Conservation (phyloP, 2,329 filamentous ascomycete species). For the Trichoderma koningii region DNA sequence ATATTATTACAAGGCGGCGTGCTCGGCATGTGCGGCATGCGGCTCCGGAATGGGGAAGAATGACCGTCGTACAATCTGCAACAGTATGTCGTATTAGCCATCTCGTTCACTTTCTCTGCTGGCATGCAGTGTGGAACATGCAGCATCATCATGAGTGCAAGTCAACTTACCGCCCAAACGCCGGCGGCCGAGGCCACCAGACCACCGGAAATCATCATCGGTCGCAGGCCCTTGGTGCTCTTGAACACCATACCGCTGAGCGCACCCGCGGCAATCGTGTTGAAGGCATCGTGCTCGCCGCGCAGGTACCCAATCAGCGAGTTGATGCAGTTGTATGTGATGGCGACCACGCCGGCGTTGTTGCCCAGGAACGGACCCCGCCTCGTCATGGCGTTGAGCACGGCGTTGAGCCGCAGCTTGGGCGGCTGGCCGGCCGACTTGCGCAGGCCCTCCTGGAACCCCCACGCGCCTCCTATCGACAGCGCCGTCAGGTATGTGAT, state of each 20-base stretch:
- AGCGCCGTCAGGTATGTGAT: constrained; percentile 90
- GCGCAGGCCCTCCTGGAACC: constrained; percentile 83
- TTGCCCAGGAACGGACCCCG: constrained; percentile 95
- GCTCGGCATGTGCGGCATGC: constrained; percentile 28
- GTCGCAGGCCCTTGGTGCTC: constrained; percentile 84
- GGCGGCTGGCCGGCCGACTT: constrained; percentile 77
- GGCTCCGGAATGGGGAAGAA: constrained; percentile 46
- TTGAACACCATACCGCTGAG: constrained; percentile 95
- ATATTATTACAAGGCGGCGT: constrained; percentile 22
- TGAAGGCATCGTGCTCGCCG: constrained; percentile 85
- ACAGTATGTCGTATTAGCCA: constrained; percentile 8
- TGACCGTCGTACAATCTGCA: constrained; percentile 45
- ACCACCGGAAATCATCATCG: constrained; percentile 92
- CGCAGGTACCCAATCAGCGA: constrained; percentile 76
- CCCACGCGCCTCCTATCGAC: constrained; percentile 85
- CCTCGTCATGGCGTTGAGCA: constrained; percentile 90
- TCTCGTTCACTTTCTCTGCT: constrained; percentile 21
- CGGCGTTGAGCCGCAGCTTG: constrained; percentile 89
- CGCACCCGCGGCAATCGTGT: constrained; percentile 82
- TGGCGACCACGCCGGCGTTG: constrained; percentile 90
- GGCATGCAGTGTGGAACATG: not conserved
- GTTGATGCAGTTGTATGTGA: constrained; percentile 94
- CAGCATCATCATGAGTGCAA: not conserved
- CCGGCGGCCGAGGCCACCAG: constrained; percentile 86
- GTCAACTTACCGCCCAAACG: constrained; percentile 78